Percentiles rank a stretch among this genome's conserved stretches.
Conservation (phyloP, 148 eudicot genomes). For the Selenicereus undatus region DNA sequence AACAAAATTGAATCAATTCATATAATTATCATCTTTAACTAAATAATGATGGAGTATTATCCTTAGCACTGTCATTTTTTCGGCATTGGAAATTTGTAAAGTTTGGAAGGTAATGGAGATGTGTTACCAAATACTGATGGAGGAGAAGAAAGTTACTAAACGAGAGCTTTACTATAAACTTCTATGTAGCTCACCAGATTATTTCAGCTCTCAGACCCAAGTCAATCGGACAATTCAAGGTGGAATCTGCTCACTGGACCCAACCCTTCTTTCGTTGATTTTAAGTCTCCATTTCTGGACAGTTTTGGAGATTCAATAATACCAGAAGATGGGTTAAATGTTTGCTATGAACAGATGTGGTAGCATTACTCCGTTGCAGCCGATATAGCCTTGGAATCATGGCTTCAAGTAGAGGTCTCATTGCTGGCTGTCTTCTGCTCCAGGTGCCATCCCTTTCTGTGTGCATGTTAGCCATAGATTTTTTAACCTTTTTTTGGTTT, state of each 20-base stretch:
- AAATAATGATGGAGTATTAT: not conserved
- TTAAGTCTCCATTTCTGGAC: not conserved
- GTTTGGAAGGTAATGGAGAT: slow-evolving; percentile 98
- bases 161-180: slow-evolving; percentile 84
- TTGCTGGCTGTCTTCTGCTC: slow-evolving; percentile 78
- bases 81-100: slow-evolving; percentile 18
- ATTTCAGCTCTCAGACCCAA: slow-evolving; percentile 72
- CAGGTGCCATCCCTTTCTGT: slow-evolving; percentile 41
- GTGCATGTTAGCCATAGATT: not conserved
- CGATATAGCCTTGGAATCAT: slow-evolving; percentile 90
- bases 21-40: not conserved
- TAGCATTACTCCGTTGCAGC: slow-evolving; percentile 94
- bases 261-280: not conserved
- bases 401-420: slow-evolving; percentile 93
- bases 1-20: not conserved
- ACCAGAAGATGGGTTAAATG: not conserved
- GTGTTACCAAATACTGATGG: slow-evolving; percentile 69
- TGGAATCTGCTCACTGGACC: slow-evolving; percentile 11
- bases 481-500: not conserved
- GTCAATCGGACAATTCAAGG: slow-evolving; percentile 92
- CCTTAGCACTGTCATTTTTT: not conserved
- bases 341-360: slow-evolving; percentile 53
- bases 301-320: not conserved
- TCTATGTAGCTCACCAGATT: slow-evolving; percentile 76
- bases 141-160: slow-evolving; percentile 87